Evolutionary conservation across 2,329 filamentous ascomycete species (phyloP), one percentile per base, ranked within the genome.

Genomic region (Penicillium sp.): DNA sequence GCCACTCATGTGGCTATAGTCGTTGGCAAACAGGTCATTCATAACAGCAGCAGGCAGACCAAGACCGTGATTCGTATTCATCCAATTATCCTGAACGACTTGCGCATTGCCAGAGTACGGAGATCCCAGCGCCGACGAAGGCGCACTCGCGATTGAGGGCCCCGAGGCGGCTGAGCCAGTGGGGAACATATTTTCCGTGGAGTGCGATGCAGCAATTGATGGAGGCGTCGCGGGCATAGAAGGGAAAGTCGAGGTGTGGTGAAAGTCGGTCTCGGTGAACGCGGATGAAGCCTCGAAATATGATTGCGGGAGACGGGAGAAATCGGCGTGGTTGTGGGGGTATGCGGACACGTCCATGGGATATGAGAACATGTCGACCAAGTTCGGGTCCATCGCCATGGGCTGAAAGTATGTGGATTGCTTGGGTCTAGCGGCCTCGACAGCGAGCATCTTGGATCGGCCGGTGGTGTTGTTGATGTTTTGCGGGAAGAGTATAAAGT

Each of bases 121-220:
- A 25, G 88, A 91, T 59, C 87, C 87, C 63, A 88, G 84, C 57
- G 85, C 86, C 8, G 88, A 90, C 1, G 88, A 90, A 6, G 87
- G 81, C 4, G 85, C 86, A 63, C 79, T 81, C 64, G 75, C 77
- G 63, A 79, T 73, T 55, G 89, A 90, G 55, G 80, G 85, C 58
- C 77, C 87, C 60, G 85, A 89, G 26, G 82, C 82, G 61, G 83
- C 87, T 62, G 83, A 92, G 63, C 84, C 82, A 71, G 82, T 86
- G 55, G 83, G 89, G 33, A 82, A 85, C 16, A 83, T 81, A 26
- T 70, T 68, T 16, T 80, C 78, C 4, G 68, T 61, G 6, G 68
- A 65, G 46, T 74, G 66, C 5, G 71, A 67, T 16, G 68, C 64
- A n/a, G 74, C 63, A 52, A 72, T 62, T 0, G 73, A 67, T 13